Evolutionary conservation across 345 rosid genomes (phyloP), one percentile per base, ranked within the genome.

Genomic region (Murraya paniculata): DNA sequence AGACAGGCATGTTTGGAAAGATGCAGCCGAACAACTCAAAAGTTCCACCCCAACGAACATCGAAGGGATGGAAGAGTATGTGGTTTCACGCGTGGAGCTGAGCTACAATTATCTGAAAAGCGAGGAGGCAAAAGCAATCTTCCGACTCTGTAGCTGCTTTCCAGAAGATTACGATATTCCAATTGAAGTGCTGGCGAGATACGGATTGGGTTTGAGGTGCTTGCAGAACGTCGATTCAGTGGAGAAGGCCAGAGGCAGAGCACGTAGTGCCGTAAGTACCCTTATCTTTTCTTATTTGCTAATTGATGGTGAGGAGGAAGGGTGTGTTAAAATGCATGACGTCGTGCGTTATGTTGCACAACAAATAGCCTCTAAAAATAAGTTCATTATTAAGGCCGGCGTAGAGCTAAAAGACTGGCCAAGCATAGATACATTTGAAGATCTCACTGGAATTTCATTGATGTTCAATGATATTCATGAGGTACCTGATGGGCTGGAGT

Each of bases 121-220:
- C 33, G 19, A 75, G 25, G 50, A 76, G 50, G 74, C 30, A n/a
- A 39, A 41, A 50, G 39, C 55, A 9, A 62, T 62, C 7, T 45
- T 77, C 38, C 50, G 58, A 3, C 73, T 57, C 35, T 77, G 83
- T 1, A 8, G 73, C 60, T 76, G 76, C 25, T 74, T 56, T 36
- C 76, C 79, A 24, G 72, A 76, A 71, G 79, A 75, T 70, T 16
- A 8, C n/a, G 8, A 67, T 11, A 68, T 80, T 33, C 35, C 71
- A 0, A 13, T 80, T 9, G 76, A 80, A 62, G 22, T 24, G 36
- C 36, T 75, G n/a, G 56, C 71, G 4, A n/a, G 64, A 25, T 35
- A 50, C 18, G 76, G 76, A 31, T 21, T 61, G 39, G 72, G 76
- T 2, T 8, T 75, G 21, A 18, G 25, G 8, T 80, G 64, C 71